phyloP scores from a whole-genome alignment of 805 yeast genomes.

The Dipodascopsis tothii region DNA sequence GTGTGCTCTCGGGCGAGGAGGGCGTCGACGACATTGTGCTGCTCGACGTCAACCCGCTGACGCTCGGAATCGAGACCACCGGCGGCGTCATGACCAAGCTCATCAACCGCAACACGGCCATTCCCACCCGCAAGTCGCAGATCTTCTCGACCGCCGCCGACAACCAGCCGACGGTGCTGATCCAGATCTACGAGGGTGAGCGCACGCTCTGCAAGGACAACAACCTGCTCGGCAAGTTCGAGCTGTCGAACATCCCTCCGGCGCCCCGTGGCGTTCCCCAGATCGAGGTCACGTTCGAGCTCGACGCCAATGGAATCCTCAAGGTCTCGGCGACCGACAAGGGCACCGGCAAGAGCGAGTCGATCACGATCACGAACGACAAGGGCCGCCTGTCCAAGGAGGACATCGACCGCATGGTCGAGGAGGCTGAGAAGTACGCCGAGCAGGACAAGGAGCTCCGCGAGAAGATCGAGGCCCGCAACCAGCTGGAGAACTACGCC shows the following conservation, averaged over 20 bases:
- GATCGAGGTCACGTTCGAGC: constrained; percentile 92
- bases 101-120: constrained; percentile 96
- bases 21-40: constrained; percentile 85
- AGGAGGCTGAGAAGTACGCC: constrained; percentile 91
- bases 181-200: constrained; percentile 97
- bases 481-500: constrained; percentile 81
- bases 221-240: constrained; percentile 94
- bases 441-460: constrained; percentile 82
- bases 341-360: constrained; percentile 95
- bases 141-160: constrained; percentile 94
- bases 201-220: constrained; percentile 92
- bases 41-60: constrained; percentile 94
- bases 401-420: constrained; percentile 96
- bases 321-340: constrained; percentile 94
- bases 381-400: constrained; percentile 97
- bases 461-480: constrained; percentile 80
- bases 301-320: constrained; percentile 95
- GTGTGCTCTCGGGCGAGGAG: constrained; percentile 92
- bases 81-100: constrained; percentile 99
- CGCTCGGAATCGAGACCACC: constrained; percentile 96
- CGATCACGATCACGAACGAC: constrained; percentile 96
- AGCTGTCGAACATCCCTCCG: constrained; percentile 92
- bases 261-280: constrained; percentile 99
- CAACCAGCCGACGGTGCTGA: constrained; percentile 96
- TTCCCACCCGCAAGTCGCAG: constrained; percentile 96